A percentile compares a stretch with the other conserved stretches of the same genome.
Conservation (phyloP, 805 yeast genomes). For the Candida rishiriensis region DNA sequence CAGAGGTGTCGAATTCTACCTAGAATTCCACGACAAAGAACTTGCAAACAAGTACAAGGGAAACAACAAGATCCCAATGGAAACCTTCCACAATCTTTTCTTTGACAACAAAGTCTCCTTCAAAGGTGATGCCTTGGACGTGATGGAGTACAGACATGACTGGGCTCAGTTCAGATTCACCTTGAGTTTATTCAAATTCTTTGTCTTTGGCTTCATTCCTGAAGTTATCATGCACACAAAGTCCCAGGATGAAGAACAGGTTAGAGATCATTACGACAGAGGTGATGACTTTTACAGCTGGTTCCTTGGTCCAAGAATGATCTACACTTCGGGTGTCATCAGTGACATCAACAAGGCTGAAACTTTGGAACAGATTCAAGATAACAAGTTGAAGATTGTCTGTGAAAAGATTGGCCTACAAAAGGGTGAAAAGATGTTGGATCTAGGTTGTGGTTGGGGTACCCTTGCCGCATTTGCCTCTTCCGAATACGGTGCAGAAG, state of each 20-base stretch:
- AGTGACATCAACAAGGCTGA: conserved; percentile 67
- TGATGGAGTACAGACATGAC: conserved; percentile 83
- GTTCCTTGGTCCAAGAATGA: conserved; percentile 93
- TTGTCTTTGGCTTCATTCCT: conserved; percentile 84
- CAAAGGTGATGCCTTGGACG: conserved; percentile 83
- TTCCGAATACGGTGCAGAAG: conserved; percentile 74
- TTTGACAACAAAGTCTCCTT: conserved; percentile 80
- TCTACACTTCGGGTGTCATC: conserved; percentile 85
- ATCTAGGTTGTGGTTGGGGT: conserved; percentile 96
- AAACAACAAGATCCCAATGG: conserved; percentile 78
- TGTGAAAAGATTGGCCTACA: conserved; percentile 79
- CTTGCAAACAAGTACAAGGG: conserved; percentile 69
- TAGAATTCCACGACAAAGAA: conserved; percentile 75
- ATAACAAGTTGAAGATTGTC: conserved; percentile 81
- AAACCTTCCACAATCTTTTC: conserved; percentile 84
- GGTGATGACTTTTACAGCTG: conserved; percentile 94
- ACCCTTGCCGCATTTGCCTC: conserved; percentile 84
- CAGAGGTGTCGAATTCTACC: conserved; percentile 71
- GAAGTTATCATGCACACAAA: conserved; percentile 89
- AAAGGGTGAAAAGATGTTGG: conserved; percentile 71
- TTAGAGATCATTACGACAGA: conserved; percentile 91
- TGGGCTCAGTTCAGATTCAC: conserved; percentile 87
- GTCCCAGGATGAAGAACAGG: conserved; percentile 95
- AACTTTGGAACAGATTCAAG: conserved; percentile 77
- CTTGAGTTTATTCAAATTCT: conserved; percentile 67